These are phyloP conservation scores for Triticum aestivum DNA, from an alignment of 176 grass and related monocot genomes.

Conservation along the genomic window IWGSC_CS_RefSeq_v2.1 NC_057796.1:292410689-292411188, in stretches of 20 bases:
- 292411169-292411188: conserved; percentile 67
- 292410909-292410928: conserved; percentile 62
- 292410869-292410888: conserved; percentile 45
- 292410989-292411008: conserved; percentile 87
- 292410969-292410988: conserved; percentile 62
- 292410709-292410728: conserved; percentile 41
- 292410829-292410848: conserved; percentile 45
- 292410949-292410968: conserved; percentile 83
- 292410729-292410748: conserved; percentile 44
- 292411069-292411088: conserved; percentile 37
- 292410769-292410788: not conserved
- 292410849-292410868: conserved; percentile 38
- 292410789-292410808: conserved; percentile 37
- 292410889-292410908: conserved; percentile 51
- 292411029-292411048: conserved; percentile 59
- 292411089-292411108: conserved; percentile 53
- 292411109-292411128: conserved; percentile 55
- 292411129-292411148: conserved; percentile 78
- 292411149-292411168: conserved; percentile 80
- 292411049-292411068: conserved; percentile 58
- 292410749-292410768: conserved; percentile 39
- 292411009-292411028: conserved; percentile 70
- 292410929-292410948: conserved; percentile 82
- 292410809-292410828: conserved; percentile 51
- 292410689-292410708: conserved; percentile 18